Evolutionary conservation across 2,329 filamentous ascomycete genomes (phyloP).

Genomic region (Claviceps capensis): DNA sequence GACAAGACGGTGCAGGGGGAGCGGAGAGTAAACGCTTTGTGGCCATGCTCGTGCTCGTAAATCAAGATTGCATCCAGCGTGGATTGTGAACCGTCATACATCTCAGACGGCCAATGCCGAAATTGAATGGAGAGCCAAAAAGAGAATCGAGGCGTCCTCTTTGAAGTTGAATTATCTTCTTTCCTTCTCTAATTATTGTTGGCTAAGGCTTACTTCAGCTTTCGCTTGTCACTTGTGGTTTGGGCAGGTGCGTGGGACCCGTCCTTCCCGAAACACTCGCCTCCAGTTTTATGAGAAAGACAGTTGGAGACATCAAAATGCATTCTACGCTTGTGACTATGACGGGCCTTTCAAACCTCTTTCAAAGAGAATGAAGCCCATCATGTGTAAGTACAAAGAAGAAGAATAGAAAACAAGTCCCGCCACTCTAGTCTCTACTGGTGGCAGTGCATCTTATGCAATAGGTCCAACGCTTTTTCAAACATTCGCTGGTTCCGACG

Average conservation of each 20-base stretch:
- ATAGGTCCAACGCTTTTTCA: neutral
- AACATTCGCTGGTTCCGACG: neutral
- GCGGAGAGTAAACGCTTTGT: conserved; percentile 4
- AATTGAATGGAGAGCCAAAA: neutral
- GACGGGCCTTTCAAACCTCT: neutral
- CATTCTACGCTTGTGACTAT: neutral
- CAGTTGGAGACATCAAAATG: neutral
- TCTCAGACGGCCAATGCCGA: neutral
- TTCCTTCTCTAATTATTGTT: neutral
- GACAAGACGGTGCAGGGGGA: neutral
- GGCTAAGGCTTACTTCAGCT: neutral
- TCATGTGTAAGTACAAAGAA: neutral
- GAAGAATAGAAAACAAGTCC: neutral
- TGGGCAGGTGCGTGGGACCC: neutral
- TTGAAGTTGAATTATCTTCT: neutral
- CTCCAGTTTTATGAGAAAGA: neutral
- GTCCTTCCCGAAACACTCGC: neutral
- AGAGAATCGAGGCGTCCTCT: neutral
- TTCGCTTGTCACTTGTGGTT: neutral
- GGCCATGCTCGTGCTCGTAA: neutral
- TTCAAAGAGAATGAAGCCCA: neutral
- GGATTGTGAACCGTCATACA: neutral
- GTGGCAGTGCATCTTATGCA: neutral
- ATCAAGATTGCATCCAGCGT: neutral
- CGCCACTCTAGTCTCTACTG: neutral